phyloP scores from a whole-genome alignment of 805 yeast genomes.

The Tetrapisispora nanseiensis region DNA sequence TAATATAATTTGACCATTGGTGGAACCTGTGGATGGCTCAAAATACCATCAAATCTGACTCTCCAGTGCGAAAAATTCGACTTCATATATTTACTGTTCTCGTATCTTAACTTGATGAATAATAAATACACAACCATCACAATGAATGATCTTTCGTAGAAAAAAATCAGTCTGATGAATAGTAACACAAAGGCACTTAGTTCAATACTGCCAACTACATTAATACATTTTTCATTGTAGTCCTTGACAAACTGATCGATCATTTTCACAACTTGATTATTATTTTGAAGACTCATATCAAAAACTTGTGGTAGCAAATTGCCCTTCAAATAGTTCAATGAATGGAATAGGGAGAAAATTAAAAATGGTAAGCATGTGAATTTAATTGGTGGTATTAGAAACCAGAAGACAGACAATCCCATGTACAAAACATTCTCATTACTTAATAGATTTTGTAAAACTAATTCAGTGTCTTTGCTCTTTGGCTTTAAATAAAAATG shows the following conservation, averaged over 20 bases:
- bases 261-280: conserved; percentile 24
- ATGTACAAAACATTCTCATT: conserved; percentile 74
- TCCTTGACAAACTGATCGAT: conserved; percentile 39
- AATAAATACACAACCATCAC: conserved; percentile 43
- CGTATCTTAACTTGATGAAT: conserved; percentile 71
- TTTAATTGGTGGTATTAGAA: conserved; percentile 47
- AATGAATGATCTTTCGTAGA: conserved; percentile 53
- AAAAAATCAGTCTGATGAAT: conserved; percentile 46
- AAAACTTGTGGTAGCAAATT: conserved; percentile 54
- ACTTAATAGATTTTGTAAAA: conserved; percentile 25
- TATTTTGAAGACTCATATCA: conserved; percentile 14
- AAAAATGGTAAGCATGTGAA: conserved; percentile 64
- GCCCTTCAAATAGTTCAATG: conserved; percentile 56
- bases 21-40: conserved; percentile 46
- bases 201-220: conserved; percentile 52
- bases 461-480: conserved; percentile 6
- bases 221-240: conserved; percentile 51
- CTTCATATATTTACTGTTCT: conserved; percentile 64
- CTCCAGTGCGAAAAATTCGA: conserved; percentile 59
- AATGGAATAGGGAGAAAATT: conserved; percentile 75
- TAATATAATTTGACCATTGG: conserved; percentile 33
- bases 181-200: conserved; percentile 34
- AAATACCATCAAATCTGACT: conserved; percentile 50
- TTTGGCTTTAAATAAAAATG: conserved; percentile 29
- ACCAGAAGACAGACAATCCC: conserved; percentile 44